Base-by-base conservation (phyloP, 1,139 yeast species). In the Chernovozyma aurita region DNA sequence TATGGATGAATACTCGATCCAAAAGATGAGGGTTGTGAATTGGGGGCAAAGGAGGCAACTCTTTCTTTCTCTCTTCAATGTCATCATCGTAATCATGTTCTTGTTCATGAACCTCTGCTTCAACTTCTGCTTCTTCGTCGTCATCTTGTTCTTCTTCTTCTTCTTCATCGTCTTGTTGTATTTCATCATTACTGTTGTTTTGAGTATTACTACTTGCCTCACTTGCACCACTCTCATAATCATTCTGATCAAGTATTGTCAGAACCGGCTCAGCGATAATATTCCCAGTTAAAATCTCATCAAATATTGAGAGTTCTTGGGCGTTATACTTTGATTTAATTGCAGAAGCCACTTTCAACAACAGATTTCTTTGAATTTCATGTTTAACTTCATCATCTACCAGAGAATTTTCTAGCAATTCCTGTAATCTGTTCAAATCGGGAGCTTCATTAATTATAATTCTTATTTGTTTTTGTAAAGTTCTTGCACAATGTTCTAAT, bases 1-100 rank as follows among this genome's bases (percentile, higher is more conserved):
- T 80, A 56, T 92, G 97, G 18, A 83, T 77, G 51, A 88, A 92
- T 0, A 88, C 96, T 37, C 85, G 73, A 9, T 80, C 77, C 42
- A 70, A 65, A 18, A 90, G 70, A 4, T 65, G 67, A 1, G 74
- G 73, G 50, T 84, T 76, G 9, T 66, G 58, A 35, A 92, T 85
- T 18, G 58, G 59, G 0, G 97, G 97, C 18, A 90, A 59, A 4
- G 68, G 66, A 1, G 97, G 97, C 1, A 78, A 82, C 65, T 58
- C 53, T 35, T 45, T 53, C 18, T 39, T 27, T 20, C 24, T 37
- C 30, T 18, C 22, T 33, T 15, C 36, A 30, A 33, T 37, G 12
- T 32, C 34, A 14, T 36, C 37, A 12, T 17, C 20, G 6, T 28
- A 16, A 26, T 29, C 33, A 22, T 28, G 21, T 12, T 25, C 35